phyloP scores from a whole-genome alignment of 2,329 filamentous ascomycete genomes.

The Penicillium sp. region DNA sequence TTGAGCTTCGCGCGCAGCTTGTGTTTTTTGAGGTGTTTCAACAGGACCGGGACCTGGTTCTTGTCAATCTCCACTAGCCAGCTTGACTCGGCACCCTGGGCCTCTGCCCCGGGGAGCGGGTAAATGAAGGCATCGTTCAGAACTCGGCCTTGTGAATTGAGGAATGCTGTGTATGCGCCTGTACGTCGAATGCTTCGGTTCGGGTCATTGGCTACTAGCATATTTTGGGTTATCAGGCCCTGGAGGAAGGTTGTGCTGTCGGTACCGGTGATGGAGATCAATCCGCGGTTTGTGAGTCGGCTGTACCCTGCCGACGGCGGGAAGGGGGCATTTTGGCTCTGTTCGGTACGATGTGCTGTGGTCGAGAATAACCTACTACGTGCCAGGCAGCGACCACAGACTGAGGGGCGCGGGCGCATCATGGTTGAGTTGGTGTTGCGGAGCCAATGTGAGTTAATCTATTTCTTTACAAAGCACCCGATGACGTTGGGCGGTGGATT shows the following conservation, averaged over 20 bases:
- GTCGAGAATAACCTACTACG: constrained; percentile 32
- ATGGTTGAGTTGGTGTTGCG: constrained; percentile 19
- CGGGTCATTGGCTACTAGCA: constrained; percentile 49
- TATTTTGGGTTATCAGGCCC: constrained; percentile 75
- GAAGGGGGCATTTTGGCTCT: constrained; percentile 27
- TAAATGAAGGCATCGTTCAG: constrained; percentile 91
- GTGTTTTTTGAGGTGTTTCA: constrained; percentile 76
- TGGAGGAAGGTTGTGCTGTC: constrained; percentile 85
- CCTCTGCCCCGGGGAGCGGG: constrained; percentile 48
- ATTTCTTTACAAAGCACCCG: constrained; percentile 24
- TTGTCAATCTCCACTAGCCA: constrained; percentile 84
- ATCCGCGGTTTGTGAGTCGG: constrained; percentile 65
- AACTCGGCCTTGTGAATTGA: constrained; percentile 80
- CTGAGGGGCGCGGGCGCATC: constrained; percentile 32
- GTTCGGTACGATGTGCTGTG: constrained; percentile 13
- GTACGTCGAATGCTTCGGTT: constrained; percentile 36
- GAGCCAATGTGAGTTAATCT: constrained; percentile 11
- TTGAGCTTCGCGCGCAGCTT: constrained; percentile 79
- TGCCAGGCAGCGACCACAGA: constrained; percentile 32
- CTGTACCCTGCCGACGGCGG: constrained; percentile 48
- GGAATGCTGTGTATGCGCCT: constrained; percentile 76
- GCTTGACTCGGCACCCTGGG: constrained; percentile 33
- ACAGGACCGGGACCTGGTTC: constrained; percentile 58
- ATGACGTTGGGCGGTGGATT: constrained; percentile 29
- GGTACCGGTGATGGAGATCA: constrained; percentile 74